A percentile compares a stretch with the other conserved stretches of the same genome.
Conservation (phyloP, 495 filamentous ascomycete species). For the Penicillium arizonense region DNA sequence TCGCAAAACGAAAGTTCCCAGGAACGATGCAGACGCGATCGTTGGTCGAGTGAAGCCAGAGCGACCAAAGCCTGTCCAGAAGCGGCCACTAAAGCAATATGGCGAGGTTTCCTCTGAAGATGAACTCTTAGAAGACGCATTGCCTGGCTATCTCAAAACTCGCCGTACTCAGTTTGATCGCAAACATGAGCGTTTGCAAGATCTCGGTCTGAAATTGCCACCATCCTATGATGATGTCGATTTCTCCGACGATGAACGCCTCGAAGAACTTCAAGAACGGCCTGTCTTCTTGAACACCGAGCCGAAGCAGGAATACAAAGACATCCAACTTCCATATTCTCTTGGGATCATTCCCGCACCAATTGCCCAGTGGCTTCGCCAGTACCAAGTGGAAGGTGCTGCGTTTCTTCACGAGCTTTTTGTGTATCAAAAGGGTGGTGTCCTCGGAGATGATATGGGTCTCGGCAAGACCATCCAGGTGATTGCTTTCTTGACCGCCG, state of each 20-base stretch:
- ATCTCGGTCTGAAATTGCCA: conserved; percentile 71
- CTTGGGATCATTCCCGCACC: conserved; percentile 84
- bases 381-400: conserved; percentile 86
- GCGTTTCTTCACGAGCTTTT: conserved; percentile 87
- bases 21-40: conserved; percentile 25
- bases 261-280: conserved; percentile 61
- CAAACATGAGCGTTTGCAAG: conserved; percentile 54
- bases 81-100: conserved; percentile 30
- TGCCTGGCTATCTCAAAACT: conserved; percentile 57
- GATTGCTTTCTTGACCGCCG: conserved; percentile 87
- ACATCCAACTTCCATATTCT: conserved; percentile 72
- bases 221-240: conserved; percentile 78
- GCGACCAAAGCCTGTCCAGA: conserved; percentile 13
- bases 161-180: conserved; percentile 53
- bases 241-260: conserved; percentile 81
- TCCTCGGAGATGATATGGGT: conserved; percentile 96
- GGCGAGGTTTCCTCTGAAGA: conserved; percentile 50
- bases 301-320: conserved; percentile 66
- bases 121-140: conserved; percentile 55
- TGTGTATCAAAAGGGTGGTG: conserved; percentile 87
- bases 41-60: conserved; percentile 30
- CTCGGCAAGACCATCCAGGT: conserved; percentile 97
- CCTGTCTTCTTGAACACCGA: conserved; percentile 64
- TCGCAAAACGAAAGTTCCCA: conserved; percentile 40
- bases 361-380: conserved; percentile 88